These are phyloP conservation scores for Onygenales sp. DNA, from an alignment of 2,329 filamentous ascomycete species.

Conservation along the genomic window DNA sequence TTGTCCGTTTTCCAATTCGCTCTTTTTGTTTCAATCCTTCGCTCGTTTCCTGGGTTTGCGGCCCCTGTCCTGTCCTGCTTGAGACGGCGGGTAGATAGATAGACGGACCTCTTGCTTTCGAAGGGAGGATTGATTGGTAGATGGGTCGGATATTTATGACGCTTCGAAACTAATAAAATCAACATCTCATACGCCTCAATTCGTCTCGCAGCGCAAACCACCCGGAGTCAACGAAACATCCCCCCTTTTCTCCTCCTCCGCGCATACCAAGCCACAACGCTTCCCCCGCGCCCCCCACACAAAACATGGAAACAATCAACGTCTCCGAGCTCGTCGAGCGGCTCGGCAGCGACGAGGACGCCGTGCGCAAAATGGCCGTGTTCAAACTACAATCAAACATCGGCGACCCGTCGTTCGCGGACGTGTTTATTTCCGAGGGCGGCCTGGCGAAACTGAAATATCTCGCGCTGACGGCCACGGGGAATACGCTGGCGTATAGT, in stretches of 20 bases:
- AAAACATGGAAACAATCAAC: slow-evolving; percentile 44
- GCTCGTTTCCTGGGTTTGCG: no score
- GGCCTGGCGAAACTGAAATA: slow-evolving; percentile 73
- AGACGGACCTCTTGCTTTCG: no score
- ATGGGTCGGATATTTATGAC: no score
- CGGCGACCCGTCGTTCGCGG: slow-evolving; percentile 91
- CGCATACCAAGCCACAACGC: background rate
- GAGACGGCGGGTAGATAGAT: no score
- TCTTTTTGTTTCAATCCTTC: no score
- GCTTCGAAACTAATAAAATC: no score
- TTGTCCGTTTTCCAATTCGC: no score
- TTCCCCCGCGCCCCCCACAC: no score
- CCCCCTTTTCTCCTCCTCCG: background rate
- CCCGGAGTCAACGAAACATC: no score
- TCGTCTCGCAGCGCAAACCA: no score
- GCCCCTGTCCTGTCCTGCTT: no score
- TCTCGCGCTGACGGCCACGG: slow-evolving; percentile 72
- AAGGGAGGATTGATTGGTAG: no score
- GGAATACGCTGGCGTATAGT: slow-evolving; percentile 93
- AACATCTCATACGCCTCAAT: background rate
- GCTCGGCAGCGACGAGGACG: slow-evolving; percentile 63
- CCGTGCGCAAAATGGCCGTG: slow-evolving; percentile 93
- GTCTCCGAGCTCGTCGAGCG: slow-evolving; percentile 50
- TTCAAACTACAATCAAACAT: slow-evolving; percentile 96
- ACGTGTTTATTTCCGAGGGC: slow-evolving; percentile 86